phyloP scores from a whole-genome alignment of 2,329 filamentous ascomycete species.

The Trichoderma asperellum region DNA sequence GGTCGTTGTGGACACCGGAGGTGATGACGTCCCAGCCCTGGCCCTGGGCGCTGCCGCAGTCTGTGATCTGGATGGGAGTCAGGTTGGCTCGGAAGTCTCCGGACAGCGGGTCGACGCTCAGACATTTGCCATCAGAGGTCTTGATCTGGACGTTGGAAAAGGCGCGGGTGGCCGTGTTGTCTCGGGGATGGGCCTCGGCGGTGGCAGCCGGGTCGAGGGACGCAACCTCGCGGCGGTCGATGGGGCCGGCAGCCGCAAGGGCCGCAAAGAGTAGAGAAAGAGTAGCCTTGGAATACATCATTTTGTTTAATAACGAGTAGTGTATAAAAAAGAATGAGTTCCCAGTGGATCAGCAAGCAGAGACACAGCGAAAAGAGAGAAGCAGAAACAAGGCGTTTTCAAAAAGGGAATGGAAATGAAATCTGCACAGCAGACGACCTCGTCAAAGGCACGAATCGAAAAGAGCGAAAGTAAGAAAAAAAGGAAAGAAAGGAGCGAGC shows the following conservation, averaged over 20 bases:
- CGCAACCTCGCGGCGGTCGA: slow-evolving; percentile 37
- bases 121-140: slow-evolving; percentile 50
- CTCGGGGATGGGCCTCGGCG: slow-evolving; percentile 51
- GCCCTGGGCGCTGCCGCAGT: slow-evolving; percentile 48
- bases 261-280: slow-evolving; percentile 19
- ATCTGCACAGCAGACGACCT: slow-evolving; percentile 32
- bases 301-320: not conserved
- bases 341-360: not conserved
- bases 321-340: not conserved
- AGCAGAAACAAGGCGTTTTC: not conserved
- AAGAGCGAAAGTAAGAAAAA: slow-evolving; percentile 12
- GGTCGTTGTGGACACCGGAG: slow-evolving; percentile 55
- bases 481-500: slow-evolving; percentile 25
- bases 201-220: slow-evolving; percentile 49
- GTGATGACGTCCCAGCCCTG: slow-evolving; percentile 56
- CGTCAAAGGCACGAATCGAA: slow-evolving; percentile 31
- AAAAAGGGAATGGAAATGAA: slow-evolving; percentile 28
- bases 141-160: slow-evolving; percentile 51
- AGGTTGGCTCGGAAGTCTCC: slow-evolving; percentile 55
- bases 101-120: slow-evolving; percentile 52
- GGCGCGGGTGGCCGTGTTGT: slow-evolving; percentile 49
- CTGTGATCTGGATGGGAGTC: slow-evolving; percentile 50
- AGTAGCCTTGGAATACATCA: slow-evolving; percentile 21
- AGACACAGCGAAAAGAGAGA: not conserved
- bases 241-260: slow-evolving; percentile 26